These are phyloP conservation scores for Calocybe cyanea DNA, from an alignment of 768 basidiomycete species.

Conservation along the genomic window DNA sequence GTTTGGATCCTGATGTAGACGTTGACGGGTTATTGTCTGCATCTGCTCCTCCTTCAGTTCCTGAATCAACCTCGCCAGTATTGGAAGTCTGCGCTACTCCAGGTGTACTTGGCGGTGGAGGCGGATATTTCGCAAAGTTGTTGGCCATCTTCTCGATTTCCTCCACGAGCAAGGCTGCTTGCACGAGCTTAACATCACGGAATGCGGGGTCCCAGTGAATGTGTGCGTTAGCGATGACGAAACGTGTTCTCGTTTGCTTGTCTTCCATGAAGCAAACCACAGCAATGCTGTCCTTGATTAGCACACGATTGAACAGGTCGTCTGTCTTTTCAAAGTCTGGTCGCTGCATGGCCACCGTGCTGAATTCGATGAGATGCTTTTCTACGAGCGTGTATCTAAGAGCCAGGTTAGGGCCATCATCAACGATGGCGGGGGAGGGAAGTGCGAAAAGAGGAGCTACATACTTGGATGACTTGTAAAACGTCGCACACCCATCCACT, in stretches of 20 bases:
- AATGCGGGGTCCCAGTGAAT: slow-evolving; percentile 91
- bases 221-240: slow-evolving; percentile 89
- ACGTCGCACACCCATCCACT: slow-evolving; percentile 96
- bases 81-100: slow-evolving; percentile 17
- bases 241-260: slow-evolving; percentile 77
- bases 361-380: slow-evolving; percentile 91
- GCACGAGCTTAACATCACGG: slow-evolving; percentile 96
- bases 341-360: slow-evolving; percentile 86
- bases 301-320: slow-evolving; percentile 99
- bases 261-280: slow-evolving; percentile 86
- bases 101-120: slow-evolving; percentile 44
- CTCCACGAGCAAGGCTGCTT: slow-evolving; percentile 87
- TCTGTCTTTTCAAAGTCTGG: slow-evolving; percentile 96
- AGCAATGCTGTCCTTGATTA: slow-evolving; percentile 92
- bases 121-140: slow-evolving; percentile 81
- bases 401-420: slow-evolving; percentile 10
- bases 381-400: slow-evolving; percentile 88
- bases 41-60: slow-evolving; percentile 7
- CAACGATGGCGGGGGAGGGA: neutral
- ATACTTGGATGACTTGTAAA: slow-evolving; percentile 87
- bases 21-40: slow-evolving; percentile 7
- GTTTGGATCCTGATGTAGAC: slow-evolving; percentile 10
- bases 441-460: slow-evolving; percentile 27
- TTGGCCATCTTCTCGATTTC: slow-evolving; percentile 88
- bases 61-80: slow-evolving; percentile 19